Evolutionary conservation across 1,139 yeast genomes (phyloP), one percentile per base, ranked within the genome.

Genomic region (Nakaseomyces kungkrabaensis): DNA sequence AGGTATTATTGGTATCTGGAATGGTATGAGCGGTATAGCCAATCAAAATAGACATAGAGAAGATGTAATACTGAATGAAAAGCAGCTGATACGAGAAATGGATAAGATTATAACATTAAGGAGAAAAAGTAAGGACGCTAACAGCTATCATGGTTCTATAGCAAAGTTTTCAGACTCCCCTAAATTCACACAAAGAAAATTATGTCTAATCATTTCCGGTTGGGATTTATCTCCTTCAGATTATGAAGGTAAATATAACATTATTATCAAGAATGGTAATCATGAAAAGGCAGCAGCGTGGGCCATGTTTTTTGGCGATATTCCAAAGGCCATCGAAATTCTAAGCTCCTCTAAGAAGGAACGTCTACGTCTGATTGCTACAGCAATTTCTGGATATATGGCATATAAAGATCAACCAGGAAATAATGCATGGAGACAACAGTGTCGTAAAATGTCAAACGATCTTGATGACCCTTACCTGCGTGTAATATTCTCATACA

Each of bases 221-320:
- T 90, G 97, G 96, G 89, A 87, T 61, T 81, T 87, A 60, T 83
- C 90, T 1, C 78, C 79, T 29, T 72, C 77, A 13, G 96, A 88
- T 59, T 75, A 89, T 55, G 95, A 89, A 52, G 81, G 77, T 45
- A 81, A 85, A 56, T 75, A 87, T 46, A 70, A 72, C 36, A 72
- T 74, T 43, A 72, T 90, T 44, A 78, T 83, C 31, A 66, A 71
- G 0, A 68, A 72, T 29, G 92, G 88, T 0, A 77, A 78, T 54
- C 77, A 77, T 53, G 96, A 88, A 55, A 83, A 92, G 62, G 97
- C 98, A 0, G 98, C 97, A 0, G 97, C 95, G 0, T 88, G 96
- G 96, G 97, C 97, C 0, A 92, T 89, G 0, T 92, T 92, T 66
- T 94, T 88, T 63, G 96, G 96, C 1, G 86, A 89, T 65, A 85